Evolutionary conservation across 257 asterid species (phyloP), one percentile per base, ranked within the genome.

Genomic region (Eustoma russellianum): DNA sequence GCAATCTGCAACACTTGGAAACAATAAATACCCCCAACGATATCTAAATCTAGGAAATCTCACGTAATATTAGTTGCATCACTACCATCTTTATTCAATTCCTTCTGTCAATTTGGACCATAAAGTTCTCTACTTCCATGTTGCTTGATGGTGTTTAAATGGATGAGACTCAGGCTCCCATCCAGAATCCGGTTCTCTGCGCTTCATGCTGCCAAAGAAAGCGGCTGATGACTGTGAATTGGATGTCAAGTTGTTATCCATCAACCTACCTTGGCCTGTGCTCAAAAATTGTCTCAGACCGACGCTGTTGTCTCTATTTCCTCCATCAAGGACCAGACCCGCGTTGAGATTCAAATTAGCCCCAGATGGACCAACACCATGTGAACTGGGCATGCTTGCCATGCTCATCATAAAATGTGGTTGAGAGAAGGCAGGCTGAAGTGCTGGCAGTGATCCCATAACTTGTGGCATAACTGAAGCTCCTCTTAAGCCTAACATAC

Each of bases 401-500:
- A 85, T 74, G 77, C 73, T 74, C 57, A 79, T 52, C n/a, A 70
- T 7, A 59, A 80, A 79, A 3, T 92, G 94, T 10, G 74, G 66
- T 55, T 81, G 94, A 56, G 88, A 46, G 67, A 74, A 86, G 24
- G 56, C 62, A 30, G 73, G 60, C 2, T 83, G 80, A 63, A 78
- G 33, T 34, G 75, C 65, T 19, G 91, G 55, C 50, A 83, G 49
- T 34, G 88, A 53, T 46, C 83, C 83, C 44, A 78, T 70, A 0
- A 83, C 61, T 57, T 83, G 96, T 17, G 94, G 94, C 46, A 77
- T 65, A 59, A 86, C 81, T 15, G 87, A 81, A 6, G 81, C 66
- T 46, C 86, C 88, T 65, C 91, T 79, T 6, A 91, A 80, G 70
- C 86, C 95, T 63, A 83, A 74, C 95, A 87, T 73, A 81, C 80